Evolutionary conservation across 2,329 filamentous ascomycete species (phyloP), one percentile per base, ranked within the genome.

Genomic region (Leptodontidium sp.): DNA sequence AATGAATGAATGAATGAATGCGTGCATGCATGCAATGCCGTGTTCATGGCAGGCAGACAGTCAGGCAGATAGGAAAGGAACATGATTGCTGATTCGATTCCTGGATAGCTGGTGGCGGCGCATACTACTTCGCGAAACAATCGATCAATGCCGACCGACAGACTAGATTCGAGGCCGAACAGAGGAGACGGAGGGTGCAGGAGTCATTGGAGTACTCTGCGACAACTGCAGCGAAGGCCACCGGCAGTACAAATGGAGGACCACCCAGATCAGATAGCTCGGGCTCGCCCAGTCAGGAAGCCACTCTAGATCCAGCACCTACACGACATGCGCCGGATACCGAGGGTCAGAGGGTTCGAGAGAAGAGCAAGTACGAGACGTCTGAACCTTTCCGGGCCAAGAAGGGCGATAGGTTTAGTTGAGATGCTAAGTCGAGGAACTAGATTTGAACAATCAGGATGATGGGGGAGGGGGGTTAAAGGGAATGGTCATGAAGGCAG

Each of bases 41-140:
- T 26, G 21, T 45, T 29, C 21, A 24, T 9, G 29, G 29, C 29
- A 32, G 29, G 29, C 29, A 32, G 29, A 32, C 29, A 32, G 29
- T 3, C 3, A 32, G 29, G 38, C 38, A 40, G 21, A 32, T 17
- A 50, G 65, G 21, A 3, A 12, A 52, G n/a, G 61, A 14, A 65
- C 64, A 68, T 75, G 57, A 77, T 62, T 9, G 57, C 47, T 47
- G 61, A 70, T 32, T 32, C 29, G 61, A 70, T 32, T 32, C 29
- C 29, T 32, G 29, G 29, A 32, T 78, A 94, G 93, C 94, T 74
- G 96, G 95, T 78, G 96, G 89, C 73, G 93, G 91, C 72, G 94
- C 95, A 77, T 99, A 98, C 85, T 94, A 93, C 84, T 97, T 98
- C 80, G 96, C 96, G 72, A 99, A 99, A 86, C 87, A 89, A 78